Evolutionary conservation across 2,329 filamentous ascomycete genomes (phyloP).

Genomic region (Diaporthe ampelina): DNA sequence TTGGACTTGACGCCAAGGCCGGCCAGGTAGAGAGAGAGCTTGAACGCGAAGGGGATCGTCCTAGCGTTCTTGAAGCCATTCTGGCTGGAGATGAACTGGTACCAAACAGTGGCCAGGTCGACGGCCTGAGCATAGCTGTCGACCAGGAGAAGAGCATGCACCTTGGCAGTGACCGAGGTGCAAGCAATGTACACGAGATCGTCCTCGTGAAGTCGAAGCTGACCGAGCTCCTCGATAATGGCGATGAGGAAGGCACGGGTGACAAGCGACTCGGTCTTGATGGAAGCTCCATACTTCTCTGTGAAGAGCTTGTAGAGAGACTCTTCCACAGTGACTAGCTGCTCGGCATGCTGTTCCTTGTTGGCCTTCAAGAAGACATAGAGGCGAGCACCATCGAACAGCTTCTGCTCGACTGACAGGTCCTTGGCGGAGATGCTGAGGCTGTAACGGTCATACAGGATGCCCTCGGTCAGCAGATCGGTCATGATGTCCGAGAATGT

Average conservation of each 20-base stretch:
- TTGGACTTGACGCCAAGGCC: conserved; percentile 47
- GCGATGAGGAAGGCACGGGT: conserved; percentile 41
- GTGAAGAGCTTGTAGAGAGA: conserved; percentile 41
- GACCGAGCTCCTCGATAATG: conserved; percentile 41
- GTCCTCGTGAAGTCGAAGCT: conserved; percentile 41
- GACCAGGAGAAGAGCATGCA: conserved; percentile 38
- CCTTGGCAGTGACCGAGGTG: conserved; percentile 39
- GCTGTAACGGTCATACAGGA: conserved; percentile 42
- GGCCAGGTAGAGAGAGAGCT: conserved; percentile 41
- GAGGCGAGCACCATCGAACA: conserved; percentile 42
- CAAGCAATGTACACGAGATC: conserved; percentile 39
- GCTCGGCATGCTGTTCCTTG: conserved; percentile 41
- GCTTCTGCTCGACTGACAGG: conserved; percentile 40
- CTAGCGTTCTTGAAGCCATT: conserved; percentile 42
- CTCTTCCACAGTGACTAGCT: conserved; percentile 41
- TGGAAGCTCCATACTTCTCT: conserved; percentile 40
- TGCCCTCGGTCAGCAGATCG: conserved; percentile 41
- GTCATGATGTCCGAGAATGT: conserved; percentile 43
- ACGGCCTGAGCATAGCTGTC: conserved; percentile 38
- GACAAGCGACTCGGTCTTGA: conserved; percentile 40
- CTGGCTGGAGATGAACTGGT: conserved; percentile 41
- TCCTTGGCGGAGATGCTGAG: conserved; percentile 40
- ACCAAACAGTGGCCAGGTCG: conserved; percentile 41
- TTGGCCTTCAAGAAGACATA: conserved; percentile 42
- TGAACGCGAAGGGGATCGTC: conserved; percentile 42